Base-by-base conservation (phyloP, 2,329 filamentous ascomycete species). In the Claviceps sp. region DNA sequence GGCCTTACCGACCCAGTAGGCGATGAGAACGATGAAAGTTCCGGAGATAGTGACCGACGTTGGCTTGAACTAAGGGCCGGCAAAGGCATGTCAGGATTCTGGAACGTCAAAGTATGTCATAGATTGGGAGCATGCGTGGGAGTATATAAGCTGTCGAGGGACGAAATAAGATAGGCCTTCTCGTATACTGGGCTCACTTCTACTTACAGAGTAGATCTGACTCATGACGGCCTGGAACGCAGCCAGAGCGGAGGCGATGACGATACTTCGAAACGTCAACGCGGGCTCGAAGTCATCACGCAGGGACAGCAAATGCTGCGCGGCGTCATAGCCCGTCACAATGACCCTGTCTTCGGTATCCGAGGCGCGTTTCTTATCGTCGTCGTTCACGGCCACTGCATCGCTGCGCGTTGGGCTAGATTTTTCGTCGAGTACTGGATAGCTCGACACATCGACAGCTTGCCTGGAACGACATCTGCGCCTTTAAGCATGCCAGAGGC, bases 21-120 rank as follows among this genome's bases (percentile, higher is more conserved):
- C 72, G 46, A 80, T 77, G 42, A 80, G 69, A 5, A 78, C 75
- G 50, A 79, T 77, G 51, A 79, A 79, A 0, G 75, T 78, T 40
- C 75, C 75, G 16, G 69, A 67, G 18, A 79, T 73, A 3, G 66
- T 67, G 38, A 74, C 60, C 1, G 40, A 2, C 0, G 75, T 79
- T 0, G 75, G 75, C 68, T 78, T 78, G 61, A 75, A 78, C 73
- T 77, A 11, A 5, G 16, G 1, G 26, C 2, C 11, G 42, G 42
- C 20, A 43, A 24, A 30, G 18, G 13, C 3, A 30, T 20, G 38
- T 50, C 37, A 37, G 18, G 34, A n/a, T 2, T 3, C 16, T 22
- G 18, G 8, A 42, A 20, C 9, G 11, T 9, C 18, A 30, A 30
- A 30, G 8, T 30, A 30, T 30, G 9, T 11, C 30, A 30, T 30